phyloP scores from a whole-genome alignment of 169 alveolate species.

The Amoebophrya sp. region DNA sequence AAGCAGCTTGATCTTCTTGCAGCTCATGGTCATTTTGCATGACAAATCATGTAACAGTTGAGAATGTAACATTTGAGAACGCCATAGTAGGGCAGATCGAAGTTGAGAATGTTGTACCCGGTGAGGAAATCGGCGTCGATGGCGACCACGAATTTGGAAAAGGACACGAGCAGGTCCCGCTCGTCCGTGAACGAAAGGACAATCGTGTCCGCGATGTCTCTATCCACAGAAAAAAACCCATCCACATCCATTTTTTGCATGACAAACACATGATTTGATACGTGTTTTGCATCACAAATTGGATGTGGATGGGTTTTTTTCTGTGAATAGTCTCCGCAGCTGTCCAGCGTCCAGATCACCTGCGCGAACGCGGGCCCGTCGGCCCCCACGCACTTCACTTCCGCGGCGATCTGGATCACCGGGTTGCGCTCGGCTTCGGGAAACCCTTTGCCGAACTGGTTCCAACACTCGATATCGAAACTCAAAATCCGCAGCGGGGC shows the following conservation, averaged over 20 bases:
- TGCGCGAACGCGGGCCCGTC: conserved; percentile 62
- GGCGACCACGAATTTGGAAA: conserved; percentile 50
- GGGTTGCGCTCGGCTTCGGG: conserved; percentile 90
- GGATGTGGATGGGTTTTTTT: too few relatives aligned
- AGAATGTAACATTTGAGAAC: too few relatives aligned
- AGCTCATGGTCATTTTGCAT: too few relatives aligned
- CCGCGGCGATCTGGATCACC: conserved; percentile 91
- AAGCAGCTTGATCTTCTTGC: too few relatives aligned
- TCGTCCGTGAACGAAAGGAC: conserved; percentile 76
- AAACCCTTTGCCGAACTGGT: conserved; percentile 65
- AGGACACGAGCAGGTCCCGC: conserved; percentile 52
- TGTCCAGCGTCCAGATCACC: conserved; percentile 49
- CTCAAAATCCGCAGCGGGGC: conserved; percentile 93
- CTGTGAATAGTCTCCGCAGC: conserved; percentile 31
- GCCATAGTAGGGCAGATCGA: conserved; percentile 95
- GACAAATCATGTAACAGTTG: too few relatives aligned
- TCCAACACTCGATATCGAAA: conserved; percentile 70
- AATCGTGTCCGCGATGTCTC: conserved; percentile 38
- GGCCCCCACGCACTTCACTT: conserved; percentile 63
- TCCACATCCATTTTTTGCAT: too few relatives aligned
- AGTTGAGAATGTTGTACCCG: conserved; percentile 96
- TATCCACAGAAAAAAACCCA: too few relatives aligned
- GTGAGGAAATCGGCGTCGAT: conserved; percentile 92
- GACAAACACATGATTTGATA: too few relatives aligned
- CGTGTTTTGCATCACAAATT: too few relatives aligned